Evolutionary conservation across 495 filamentous ascomycete species (phyloP).

Genomic region (Penicillium desertorum): DNA sequence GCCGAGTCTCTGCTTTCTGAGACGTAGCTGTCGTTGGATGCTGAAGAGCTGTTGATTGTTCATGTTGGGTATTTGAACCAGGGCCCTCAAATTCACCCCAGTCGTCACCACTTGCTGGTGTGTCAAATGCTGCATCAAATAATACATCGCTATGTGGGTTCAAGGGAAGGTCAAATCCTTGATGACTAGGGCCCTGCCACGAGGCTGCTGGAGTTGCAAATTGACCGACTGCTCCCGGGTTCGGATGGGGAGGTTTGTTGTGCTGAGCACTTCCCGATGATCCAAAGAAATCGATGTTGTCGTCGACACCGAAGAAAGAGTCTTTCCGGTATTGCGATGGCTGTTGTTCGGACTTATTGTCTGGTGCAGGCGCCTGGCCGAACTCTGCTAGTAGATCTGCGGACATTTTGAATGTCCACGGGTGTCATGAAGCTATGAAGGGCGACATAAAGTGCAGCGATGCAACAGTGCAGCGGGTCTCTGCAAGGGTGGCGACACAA

Average conservation of each 20-base stretch:
- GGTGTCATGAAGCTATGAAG: slow-evolving; percentile 11
- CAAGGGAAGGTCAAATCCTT: slow-evolving; percentile 22
- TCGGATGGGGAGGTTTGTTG: slow-evolving; percentile 1
- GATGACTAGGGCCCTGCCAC: slow-evolving; percentile 15
- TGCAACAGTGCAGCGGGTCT: background rate
- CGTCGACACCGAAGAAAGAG: slow-evolving; percentile 31
- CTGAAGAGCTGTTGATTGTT: slow-evolving; percentile 20
- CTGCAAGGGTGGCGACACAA: background rate
- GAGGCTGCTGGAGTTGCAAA: slow-evolving; percentile 5
- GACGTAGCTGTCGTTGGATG: slow-evolving; percentile 3
- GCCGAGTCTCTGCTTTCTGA: slow-evolving; percentile 1
- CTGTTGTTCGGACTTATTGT: slow-evolving; percentile 18
- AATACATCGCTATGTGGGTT: slow-evolving; percentile 38
- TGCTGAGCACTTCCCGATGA: slow-evolving; percentile 9
- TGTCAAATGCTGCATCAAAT: slow-evolving; percentile 48
- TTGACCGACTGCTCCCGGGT: slow-evolving; percentile 5
- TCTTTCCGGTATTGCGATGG: slow-evolving; percentile 14
- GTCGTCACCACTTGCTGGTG: slow-evolving; percentile 49
- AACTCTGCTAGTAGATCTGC: slow-evolving; percentile 74
- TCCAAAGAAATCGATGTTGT: slow-evolving; percentile 22
- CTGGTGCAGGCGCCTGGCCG: slow-evolving; percentile 38
- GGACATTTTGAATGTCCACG: slow-evolving; percentile 56
- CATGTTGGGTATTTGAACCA: slow-evolving; percentile 54
- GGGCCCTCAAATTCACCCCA: slow-evolving; percentile 76
- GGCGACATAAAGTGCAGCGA: background rate